Evolutionary conservation across 495 filamentous ascomycete species (phyloP).

Genomic region (Aspergillus carlsbadensis): DNA sequence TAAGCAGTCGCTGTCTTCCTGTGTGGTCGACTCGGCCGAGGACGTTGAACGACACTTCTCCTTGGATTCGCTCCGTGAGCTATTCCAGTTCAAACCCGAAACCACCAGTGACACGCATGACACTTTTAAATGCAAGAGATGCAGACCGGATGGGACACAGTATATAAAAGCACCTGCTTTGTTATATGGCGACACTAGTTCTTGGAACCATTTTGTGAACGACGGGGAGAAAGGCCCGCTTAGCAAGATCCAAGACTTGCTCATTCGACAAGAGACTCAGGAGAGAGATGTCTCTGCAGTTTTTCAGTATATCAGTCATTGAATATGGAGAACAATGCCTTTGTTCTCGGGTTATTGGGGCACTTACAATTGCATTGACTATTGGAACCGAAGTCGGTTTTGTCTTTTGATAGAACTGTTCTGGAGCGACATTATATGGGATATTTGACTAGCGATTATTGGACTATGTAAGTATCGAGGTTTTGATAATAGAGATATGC

Average conservation of each 20-base stretch:
- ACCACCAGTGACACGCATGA: conserved; percentile 95
- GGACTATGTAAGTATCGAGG: conserved; percentile 5
- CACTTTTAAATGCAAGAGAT: conserved; percentile 98
- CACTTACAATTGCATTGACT: background rate
- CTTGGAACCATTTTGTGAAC: conserved; percentile 97
- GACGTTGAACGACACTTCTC: conserved; percentile 97
- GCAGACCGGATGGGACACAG: conserved; percentile 82
- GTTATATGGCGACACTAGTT: conserved; percentile 96
- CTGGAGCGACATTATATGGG: background rate
- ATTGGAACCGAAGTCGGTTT: conserved; percentile 2
- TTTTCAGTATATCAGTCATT: conserved; percentile 99
- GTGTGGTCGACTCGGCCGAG: conserved; percentile 96
- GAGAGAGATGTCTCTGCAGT: conserved; percentile 85
- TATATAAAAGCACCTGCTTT: conserved; percentile 86
- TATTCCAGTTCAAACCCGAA: conserved; percentile 86
- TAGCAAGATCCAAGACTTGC: conserved; percentile 81
- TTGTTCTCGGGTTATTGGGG: conserved; percentile 6
- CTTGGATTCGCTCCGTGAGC: conserved; percentile 79
- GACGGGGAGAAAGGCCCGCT: conserved; percentile 65
- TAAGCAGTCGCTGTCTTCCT: conserved; percentile 94
- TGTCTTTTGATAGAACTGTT: background rate
- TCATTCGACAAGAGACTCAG: conserved; percentile 82
- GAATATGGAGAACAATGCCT: conserved; percentile 18
- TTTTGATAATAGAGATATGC: conserved; percentile 5
- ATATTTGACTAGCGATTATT: conserved; percentile 10